Percentiles rank a stretch among this genome's conserved stretches.
Conservation (phyloP, 2,329 filamentous ascomycete genomes). For the Alternaria alternata region DNA sequence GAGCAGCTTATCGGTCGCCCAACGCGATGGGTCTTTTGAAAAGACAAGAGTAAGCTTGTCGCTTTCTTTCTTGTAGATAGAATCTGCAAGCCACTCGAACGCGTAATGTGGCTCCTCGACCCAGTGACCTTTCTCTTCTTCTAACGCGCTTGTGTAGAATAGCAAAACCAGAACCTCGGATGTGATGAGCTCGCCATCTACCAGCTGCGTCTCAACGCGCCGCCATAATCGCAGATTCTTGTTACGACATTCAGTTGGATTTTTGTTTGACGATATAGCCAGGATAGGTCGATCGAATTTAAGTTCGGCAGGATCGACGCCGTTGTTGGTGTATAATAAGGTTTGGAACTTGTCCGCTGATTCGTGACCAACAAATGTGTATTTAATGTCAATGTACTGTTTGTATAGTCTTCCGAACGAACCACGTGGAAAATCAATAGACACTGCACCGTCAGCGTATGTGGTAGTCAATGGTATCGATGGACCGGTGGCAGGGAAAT, state of each 20-base stretch:
- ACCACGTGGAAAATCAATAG: constrained; percentile 40
- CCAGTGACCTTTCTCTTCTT: constrained; percentile 43
- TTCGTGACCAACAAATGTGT: constrained; percentile 29
- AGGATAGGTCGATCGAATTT: constrained; percentile 37
- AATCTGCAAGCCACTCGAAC: constrained; percentile 41
- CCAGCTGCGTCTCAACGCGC: constrained; percentile 30
- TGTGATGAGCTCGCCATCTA: constrained; percentile 18
- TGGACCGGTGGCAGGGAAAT: constrained; percentile 42
- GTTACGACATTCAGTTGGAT: constrained; percentile 40
- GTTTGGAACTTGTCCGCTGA: constrained; percentile 37
- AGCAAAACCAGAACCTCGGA: constrained; percentile 36
- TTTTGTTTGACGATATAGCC: constrained; percentile 37
- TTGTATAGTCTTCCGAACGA: constrained; percentile 40
- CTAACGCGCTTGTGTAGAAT: constrained; percentile 43
- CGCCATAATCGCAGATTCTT: constrained; percentile 43
- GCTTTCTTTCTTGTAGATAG: constrained; percentile 31
- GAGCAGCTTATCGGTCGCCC: constrained; percentile 37
- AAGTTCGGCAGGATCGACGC: constrained; percentile 34
- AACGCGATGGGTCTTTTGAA: constrained; percentile 41
- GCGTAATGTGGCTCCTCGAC: constrained; percentile 46
- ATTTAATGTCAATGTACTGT: constrained; percentile 41
- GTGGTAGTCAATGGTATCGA: constrained; percentile 43
- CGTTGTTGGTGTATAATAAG: constrained; percentile 46
- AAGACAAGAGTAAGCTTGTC: constrained; percentile 37
- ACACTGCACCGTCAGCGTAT: constrained; percentile 35